phyloP scores from a whole-genome alignment of 257 asterid species.

The Nicotiana knightiana region DNA sequence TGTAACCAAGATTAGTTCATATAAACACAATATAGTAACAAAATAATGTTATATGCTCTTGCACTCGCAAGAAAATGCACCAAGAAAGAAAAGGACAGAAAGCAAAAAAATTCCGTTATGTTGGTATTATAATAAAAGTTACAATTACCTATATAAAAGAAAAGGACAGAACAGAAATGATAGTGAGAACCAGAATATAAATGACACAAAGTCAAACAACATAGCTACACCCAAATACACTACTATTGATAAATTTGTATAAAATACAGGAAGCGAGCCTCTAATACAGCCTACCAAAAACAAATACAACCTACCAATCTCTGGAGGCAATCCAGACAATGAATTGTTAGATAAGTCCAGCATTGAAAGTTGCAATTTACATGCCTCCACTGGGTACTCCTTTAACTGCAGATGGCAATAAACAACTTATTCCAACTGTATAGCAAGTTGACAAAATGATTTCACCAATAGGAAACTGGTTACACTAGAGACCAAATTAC shows the following conservation, averaged over 20 bases:
- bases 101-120: neutral
- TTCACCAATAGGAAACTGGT: slow-evolving; percentile 11
- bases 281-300: slow-evolving; percentile 39
- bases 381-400: slow-evolving; percentile 89
- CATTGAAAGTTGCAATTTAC: slow-evolving; percentile 72
- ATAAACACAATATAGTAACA: neutral
- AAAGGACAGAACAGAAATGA: neutral
- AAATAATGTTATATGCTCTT: neutral
- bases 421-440: slow-evolving; percentile 4
- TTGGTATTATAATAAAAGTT: neutral
- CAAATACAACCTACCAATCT: slow-evolving; percentile 54
- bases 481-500: slow-evolving; percentile 4
- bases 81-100: neutral
- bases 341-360: slow-evolving; percentile 93
- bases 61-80: neutral
- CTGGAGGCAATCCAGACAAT: slow-evolving; percentile 84
- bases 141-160: neutral
- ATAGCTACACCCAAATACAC: neutral
- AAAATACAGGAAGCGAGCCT: neutral
- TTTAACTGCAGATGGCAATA: slow-evolving; percentile 53
- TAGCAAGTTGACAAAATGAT: slow-evolving; percentile 15
- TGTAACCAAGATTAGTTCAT: slow-evolving; percentile 7
- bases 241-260: neutral
- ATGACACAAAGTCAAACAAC: neutral
- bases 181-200: neutral